Conservation (phyloP, 2,329 filamentous ascomycete species). For the Aspergillus novofumigatus region DNA sequence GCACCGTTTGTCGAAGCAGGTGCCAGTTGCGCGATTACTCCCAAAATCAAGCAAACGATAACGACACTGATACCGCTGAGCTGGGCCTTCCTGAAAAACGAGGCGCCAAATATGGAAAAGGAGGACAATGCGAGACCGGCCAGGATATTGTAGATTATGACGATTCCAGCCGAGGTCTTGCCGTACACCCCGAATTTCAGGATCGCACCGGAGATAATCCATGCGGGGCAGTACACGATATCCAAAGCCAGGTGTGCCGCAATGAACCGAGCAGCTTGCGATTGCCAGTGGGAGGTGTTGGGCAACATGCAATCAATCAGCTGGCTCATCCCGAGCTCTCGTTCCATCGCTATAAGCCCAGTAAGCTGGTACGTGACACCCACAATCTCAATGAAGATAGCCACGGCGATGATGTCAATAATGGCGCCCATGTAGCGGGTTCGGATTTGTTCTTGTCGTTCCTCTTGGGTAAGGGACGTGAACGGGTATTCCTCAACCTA, state of each 20-base stretch:
- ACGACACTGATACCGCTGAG: constrained; percentile 78
- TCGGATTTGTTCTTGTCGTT: constrained; percentile 64
- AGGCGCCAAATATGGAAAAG: constrained; percentile 73
- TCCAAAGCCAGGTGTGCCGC: constrained; percentile 78
- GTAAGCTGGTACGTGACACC: constrained; percentile 84
- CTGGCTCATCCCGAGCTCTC: constrained; percentile 82
- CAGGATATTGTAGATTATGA: constrained; percentile 71
- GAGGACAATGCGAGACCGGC: constrained; percentile 73
- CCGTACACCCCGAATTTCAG: constrained; percentile 61
- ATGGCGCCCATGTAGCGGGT: constrained; percentile 67
- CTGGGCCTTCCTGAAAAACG: constrained; percentile 83
- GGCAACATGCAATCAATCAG: constrained; percentile 91
- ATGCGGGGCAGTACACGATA: constrained; percentile 73
- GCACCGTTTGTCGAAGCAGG: constrained; percentile 56
- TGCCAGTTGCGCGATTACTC: constrained; percentile 75
- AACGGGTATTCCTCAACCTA: constrained; percentile 66
- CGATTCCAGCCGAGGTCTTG: constrained; percentile 59
- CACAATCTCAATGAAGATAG: constrained; percentile 74
- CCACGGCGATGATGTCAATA: constrained; percentile 71
- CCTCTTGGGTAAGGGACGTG: constrained; percentile 64
- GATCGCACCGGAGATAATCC: constrained; percentile 71
- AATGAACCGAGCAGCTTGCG: constrained; percentile 71
- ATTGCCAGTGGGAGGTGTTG: constrained; percentile 67
- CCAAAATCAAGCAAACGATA: constrained; percentile 69
- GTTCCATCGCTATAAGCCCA: constrained; percentile 78